phyloP scores from a whole-genome alignment of 2,329 filamentous ascomycete species.

The Xylaria sp. region DNA sequence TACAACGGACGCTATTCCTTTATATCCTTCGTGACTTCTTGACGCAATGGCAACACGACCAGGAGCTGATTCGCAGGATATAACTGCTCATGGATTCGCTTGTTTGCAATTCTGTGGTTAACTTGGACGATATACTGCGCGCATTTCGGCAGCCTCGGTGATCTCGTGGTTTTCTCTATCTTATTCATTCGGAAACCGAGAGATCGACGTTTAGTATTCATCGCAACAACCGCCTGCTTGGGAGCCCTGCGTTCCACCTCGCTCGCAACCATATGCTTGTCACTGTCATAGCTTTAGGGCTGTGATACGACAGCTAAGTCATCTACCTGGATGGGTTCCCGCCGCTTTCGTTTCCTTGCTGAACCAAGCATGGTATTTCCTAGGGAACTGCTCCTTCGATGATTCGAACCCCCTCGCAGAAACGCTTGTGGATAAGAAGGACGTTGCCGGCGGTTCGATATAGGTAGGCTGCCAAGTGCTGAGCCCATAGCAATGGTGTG shows the following conservation, averaged over 20 bases:
- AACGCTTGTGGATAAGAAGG: too few species aligned
- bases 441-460: too few species aligned
- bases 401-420: conserved; percentile 67
- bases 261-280: conserved; percentile 20
- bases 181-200: conserved; percentile 11
- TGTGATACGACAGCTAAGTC: conserved; percentile 20
- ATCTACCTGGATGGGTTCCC: conserved; percentile 44
- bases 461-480: too few species aligned
- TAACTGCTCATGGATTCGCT: background rate
- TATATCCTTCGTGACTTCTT: too few species aligned
- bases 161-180: conserved; percentile 35
- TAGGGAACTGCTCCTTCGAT: conserved; percentile 67
- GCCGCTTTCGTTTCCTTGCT: conserved; percentile 34
- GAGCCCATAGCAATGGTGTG: too few species aligned
- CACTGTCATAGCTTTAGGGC: conserved; percentile 13
- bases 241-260: too few species aligned
- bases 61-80: too few species aligned
- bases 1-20: too few species aligned
- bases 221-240: background rate
- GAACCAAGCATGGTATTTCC: too few species aligned
- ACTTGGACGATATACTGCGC: conserved; percentile 25
- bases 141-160: conserved; percentile 38
- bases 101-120: background rate
- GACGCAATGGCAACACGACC: too few species aligned
- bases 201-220: background rate